phyloP scores from a whole-genome alignment of 176 grass and related monocot species.

The Aegilops tauschii region DNA sequence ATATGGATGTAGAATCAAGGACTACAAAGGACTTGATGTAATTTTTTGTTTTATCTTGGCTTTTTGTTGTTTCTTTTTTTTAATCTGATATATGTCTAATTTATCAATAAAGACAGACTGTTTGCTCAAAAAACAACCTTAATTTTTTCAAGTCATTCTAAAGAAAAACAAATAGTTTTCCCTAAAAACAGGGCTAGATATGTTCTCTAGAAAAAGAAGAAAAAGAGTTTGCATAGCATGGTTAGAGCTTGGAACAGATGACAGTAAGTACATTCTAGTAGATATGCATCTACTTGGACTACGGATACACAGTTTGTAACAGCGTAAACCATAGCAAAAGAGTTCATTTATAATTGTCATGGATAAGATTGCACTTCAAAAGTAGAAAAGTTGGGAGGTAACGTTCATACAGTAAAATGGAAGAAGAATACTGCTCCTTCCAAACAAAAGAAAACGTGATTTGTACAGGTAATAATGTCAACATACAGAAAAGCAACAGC shows the following conservation, averaged over 20 bases:
- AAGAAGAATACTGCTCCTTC: not conserved
- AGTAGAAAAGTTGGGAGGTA: not conserved
- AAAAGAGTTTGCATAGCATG: too few species aligned
- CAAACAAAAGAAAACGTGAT: not conserved
- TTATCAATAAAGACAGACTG: too few species aligned
- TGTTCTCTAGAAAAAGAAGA: too few species aligned
- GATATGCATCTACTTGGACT: not conserved
- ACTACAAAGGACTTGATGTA: too few species aligned
- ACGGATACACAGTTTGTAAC: not conserved
- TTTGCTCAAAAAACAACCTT: too few species aligned
- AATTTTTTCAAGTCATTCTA: too few species aligned
- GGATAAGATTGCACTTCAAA: not conserved
- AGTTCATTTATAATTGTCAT: not conserved
- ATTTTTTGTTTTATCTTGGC: too few species aligned
- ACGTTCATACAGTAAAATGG: not conserved
- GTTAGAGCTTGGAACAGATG: not conserved
- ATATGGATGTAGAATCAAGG: too few species aligned
- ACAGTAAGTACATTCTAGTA: not conserved
- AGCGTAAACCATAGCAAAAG: not conserved
- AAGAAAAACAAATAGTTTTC: too few species aligned
- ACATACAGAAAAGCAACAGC: not conserved
- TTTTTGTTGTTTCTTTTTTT: too few species aligned
- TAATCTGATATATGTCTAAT: too few species aligned
- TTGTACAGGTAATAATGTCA: slow-evolving; percentile 37
- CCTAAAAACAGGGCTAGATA: too few species aligned